Evolutionary conservation across 768 basidiomycete species (phyloP), one percentile per base, ranked within the genome.

Genomic region (Hygrocybe punicea): DNA sequence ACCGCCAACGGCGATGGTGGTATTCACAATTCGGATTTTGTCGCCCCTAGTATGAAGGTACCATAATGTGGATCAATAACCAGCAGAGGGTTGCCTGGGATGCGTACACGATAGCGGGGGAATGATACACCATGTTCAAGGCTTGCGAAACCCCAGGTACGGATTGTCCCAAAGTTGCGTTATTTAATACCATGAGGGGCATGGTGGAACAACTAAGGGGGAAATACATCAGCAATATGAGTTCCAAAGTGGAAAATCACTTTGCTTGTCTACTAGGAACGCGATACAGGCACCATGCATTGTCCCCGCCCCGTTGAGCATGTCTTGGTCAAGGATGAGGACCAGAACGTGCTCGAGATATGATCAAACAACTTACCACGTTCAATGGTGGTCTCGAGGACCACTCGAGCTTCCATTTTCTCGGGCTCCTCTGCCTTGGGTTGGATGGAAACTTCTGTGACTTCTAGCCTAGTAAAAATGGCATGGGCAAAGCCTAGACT

Each of bases 221-320:
- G 29, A 17, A 51, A 34, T 45, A 54, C 5, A 13, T 54, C 14
- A 54, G 23, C 6, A 36, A 44, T n/a, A 50, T 44, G 11, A 48
- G 17, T 24, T 14, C 50, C 16, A 47, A 2, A 25, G 24, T 45
- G 10, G 6, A 49, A n/a, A 24, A 47, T 16, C 16, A 73, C 78
- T 25, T n/a, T 45, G 80, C 84, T 76, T 61, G 66, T 85, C 83
- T 39, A 84, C 75, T 4, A 85, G 66, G 52, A 78, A 74, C 0
- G 80, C 82, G 2, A 78, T 73, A 60, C 83, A 85, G 17, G 77
- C 82, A 24, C 83, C 84, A 47, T 85, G 84, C 1, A 85, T 61
- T 40, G 65, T 74, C n/a, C 75, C 74, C 3, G 48, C 60, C 17
- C 70, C 73, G 58, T 84, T 84, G 8, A 84, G 51, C 82, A 85